These are phyloP conservation scores for Pythium brachiatum DNA, from an alignment of 352 stramenopile genomes.

Conservation along the genomic window DNA sequence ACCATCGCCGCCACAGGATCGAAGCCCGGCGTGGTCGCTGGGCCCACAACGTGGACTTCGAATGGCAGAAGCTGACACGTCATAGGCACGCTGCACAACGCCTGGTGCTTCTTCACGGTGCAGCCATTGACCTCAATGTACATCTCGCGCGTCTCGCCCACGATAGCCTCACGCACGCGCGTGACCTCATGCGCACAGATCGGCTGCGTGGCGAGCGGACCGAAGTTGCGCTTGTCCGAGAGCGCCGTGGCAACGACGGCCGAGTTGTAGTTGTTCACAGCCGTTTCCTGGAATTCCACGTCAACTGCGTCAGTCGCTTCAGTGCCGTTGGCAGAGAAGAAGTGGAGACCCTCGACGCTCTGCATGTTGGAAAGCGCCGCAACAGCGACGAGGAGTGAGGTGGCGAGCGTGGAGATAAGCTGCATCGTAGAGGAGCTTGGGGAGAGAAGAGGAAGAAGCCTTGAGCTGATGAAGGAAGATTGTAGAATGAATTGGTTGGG, in stretches of 20 bases:
- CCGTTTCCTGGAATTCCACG: conserved; percentile 3
- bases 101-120: neutral
- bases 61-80: conserved; percentile 2
- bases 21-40: conserved; percentile 7
- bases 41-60: conserved; percentile 10
- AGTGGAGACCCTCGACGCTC: neutral
- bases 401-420: conserved; percentile 1
- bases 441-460: neutral
- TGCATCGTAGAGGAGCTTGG: conserved; percentile 6
- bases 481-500: conserved; percentile 12
- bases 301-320: too few species aligned
- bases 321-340: neutral
- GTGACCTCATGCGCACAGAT: conserved; percentile 13
- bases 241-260: conserved; percentile 8
- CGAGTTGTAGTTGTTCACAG: conserved; percentile 5
- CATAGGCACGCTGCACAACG: neutral
- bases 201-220: neutral
- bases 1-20: conserved; percentile 1
- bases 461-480: conserved; percentile 9
- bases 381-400: neutral
- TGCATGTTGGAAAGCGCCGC: neutral
- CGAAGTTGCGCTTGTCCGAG: conserved; percentile 9
- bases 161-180: conserved; percentile 12
- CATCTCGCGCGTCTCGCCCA: conserved; percentile 9
- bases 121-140: conserved; percentile 18